Conservation (phyloP, 1,139 yeast species). For the Pichia sp. region DNA sequence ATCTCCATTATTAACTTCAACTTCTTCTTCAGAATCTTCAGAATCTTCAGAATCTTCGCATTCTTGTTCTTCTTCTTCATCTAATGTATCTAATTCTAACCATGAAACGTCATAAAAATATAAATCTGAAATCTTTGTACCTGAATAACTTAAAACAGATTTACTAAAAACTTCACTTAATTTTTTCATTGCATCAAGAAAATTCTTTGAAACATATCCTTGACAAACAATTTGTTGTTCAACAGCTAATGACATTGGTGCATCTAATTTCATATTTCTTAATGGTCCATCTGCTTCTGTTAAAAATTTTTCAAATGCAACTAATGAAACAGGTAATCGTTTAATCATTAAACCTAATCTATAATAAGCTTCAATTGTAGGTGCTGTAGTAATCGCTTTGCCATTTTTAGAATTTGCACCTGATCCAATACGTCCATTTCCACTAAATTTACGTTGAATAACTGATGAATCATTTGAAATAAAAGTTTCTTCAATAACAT, state of each 20-base stretch:
- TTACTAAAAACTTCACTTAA: slow-evolving; percentile 34
- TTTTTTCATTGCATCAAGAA: slow-evolving; percentile 34
- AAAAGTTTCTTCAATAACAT: slow-evolving; percentile 36
- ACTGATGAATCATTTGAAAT: slow-evolving; percentile 32
- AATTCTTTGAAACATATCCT: slow-evolving; percentile 49
- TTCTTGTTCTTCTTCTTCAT: slow-evolving; percentile 1
- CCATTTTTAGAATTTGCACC: slow-evolving; percentile 22
- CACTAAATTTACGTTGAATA: slow-evolving; percentile 12
- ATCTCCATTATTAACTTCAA: background rate
- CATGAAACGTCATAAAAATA: slow-evolving; percentile 68
- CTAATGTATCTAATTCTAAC: slow-evolving; percentile 41
- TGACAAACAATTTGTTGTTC: slow-evolving; percentile 67
- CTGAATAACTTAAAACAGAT: slow-evolving; percentile 33
- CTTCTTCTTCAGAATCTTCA: slow-evolving; percentile 2
- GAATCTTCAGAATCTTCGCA: slow-evolving; percentile 1
- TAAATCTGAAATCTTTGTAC: slow-evolving; percentile 42
- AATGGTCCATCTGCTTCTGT: slow-evolving; percentile 44
- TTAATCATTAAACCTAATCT: slow-evolving; percentile 48
- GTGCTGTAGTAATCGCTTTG: slow-evolving; percentile 39
- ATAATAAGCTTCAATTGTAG: slow-evolving; percentile 50
- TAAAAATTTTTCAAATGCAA: slow-evolving; percentile 56
- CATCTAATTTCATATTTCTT: slow-evolving; percentile 28
- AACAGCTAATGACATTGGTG: slow-evolving; percentile 36
- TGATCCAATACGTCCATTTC: slow-evolving; percentile 6
- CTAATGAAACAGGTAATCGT: slow-evolving; percentile 53